Conservation (phyloP, 306 rosid species). For the Malus fusca region DNA sequence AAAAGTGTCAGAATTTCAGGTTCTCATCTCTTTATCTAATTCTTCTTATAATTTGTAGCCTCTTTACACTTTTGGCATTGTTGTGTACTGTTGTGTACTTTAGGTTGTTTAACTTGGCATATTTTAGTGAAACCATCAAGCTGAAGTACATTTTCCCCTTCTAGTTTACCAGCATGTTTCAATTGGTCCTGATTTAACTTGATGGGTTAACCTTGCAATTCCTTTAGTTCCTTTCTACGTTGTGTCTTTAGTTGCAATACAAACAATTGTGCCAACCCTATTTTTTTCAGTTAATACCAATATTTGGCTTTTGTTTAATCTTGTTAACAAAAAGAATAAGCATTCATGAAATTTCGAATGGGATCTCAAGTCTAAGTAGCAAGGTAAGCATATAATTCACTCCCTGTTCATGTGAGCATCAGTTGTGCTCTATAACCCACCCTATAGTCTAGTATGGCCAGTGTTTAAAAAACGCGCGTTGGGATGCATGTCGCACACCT, state of each 20-base stretch:
- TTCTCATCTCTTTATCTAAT: conserved; percentile 9
- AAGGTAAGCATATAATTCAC: background rate
- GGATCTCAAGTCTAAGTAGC: background rate
- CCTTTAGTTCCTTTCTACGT: background rate
- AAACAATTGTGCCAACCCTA: background rate
- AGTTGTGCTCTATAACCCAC: background rate
- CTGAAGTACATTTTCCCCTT: background rate
- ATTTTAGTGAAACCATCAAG: background rate
- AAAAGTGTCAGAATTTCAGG: conserved; percentile 78
- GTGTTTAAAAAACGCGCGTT: background rate
- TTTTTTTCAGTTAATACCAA: background rate
- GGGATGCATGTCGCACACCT: background rate
- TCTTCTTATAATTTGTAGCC: background rate
- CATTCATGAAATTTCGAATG: background rate
- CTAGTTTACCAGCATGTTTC: background rate
- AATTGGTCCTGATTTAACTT: background rate
- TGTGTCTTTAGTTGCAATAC: background rate
- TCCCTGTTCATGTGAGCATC: background rate
- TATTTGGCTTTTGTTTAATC: background rate
- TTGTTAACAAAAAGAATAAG: background rate
- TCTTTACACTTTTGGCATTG: background rate
- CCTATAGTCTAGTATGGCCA: background rate
- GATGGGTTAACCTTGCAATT: background rate
- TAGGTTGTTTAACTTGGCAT: background rate
- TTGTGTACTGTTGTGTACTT: background rate